phyloP scores from a whole-genome alignment of 148 eudicot species.

The Camellia japonica region DNA sequence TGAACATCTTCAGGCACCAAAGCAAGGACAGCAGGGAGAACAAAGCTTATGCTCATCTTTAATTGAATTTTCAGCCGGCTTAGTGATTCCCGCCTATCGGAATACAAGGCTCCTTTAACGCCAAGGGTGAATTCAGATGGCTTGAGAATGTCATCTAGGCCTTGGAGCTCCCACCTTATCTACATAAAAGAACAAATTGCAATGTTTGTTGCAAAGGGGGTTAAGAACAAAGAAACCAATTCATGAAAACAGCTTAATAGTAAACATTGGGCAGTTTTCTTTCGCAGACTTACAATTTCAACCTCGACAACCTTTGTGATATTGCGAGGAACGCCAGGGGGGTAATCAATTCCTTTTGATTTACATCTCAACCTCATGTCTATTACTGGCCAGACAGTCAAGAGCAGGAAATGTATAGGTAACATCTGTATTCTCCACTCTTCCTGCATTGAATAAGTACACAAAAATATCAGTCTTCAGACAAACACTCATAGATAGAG shows the following conservation, averaged over 20 bases:
- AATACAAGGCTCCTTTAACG: constrained; percentile 69
- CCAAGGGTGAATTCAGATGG: constrained; percentile 67
- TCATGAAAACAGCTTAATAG: background rate
- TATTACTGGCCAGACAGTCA: constrained; percentile 64
- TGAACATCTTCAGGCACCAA: constrained; percentile 67
- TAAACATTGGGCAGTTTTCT: background rate
- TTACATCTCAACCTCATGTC: constrained; percentile 78
- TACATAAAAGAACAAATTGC: constrained; percentile 23
- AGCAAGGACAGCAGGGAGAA: constrained; percentile 60
- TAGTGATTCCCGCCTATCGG: constrained; percentile 55
- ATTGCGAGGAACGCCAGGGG: constrained; percentile 57
- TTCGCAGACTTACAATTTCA: constrained; percentile 56
- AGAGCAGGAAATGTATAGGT: constrained; percentile 71
- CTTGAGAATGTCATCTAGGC: constrained; percentile 61
- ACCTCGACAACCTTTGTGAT: constrained; percentile 77
- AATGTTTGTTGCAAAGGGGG: background rate
- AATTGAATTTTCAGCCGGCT: constrained; percentile 72
- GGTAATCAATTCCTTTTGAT: constrained; percentile 65
- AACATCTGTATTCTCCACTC: constrained; percentile 93
- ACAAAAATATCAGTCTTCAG: background rate
- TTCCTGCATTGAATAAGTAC: constrained; percentile 39
- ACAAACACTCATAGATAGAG: background rate
- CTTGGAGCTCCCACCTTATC: constrained; percentile 89
- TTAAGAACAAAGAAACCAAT: background rate
- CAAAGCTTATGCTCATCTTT: constrained; percentile 67